These are phyloP conservation scores for Penicillium rolfsii DNA, from an alignment of 2,329 filamentous ascomycete genomes.

Conservation along the genomic window DNA sequence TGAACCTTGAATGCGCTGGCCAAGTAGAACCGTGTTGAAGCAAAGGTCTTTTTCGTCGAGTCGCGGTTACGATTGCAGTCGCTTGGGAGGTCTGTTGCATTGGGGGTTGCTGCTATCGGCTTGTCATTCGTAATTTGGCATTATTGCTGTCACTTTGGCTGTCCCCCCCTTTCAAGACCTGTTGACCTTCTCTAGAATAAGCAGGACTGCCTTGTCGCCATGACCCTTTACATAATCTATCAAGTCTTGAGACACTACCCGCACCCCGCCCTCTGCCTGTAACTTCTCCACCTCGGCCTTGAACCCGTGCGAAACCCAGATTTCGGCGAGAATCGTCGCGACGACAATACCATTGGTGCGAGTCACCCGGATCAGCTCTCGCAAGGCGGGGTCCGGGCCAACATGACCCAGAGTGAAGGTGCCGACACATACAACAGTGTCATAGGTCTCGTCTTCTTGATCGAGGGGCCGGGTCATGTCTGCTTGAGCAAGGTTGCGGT, in stretches of 20 bases:
- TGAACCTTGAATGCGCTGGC: not conserved
- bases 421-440: constrained; percentile 58
- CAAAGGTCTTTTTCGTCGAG: not conserved
- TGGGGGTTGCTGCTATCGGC: constrained; percentile 1
- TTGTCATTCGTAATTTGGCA: not conserved
- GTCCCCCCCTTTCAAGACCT: constrained; percentile 34
- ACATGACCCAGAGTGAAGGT: constrained; percentile 61
- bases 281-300: constrained; percentile 50
- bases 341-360: constrained; percentile 54
- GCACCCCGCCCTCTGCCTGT: constrained; percentile 38
- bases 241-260: constrained; percentile 34
- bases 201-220: constrained; percentile 35
- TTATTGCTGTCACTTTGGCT: not conserved
- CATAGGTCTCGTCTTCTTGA: constrained; percentile 49
- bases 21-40: not conserved
- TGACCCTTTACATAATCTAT: constrained; percentile 37
- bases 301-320: constrained; percentile 56
- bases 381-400: constrained; percentile 52
- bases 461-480: constrained; percentile 54
- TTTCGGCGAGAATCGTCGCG: constrained; percentile 55
- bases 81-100: not conserved
- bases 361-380: constrained; percentile 56
- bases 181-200: constrained; percentile 32
- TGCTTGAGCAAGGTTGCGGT: constrained; percentile 49
- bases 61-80: not conserved